Conservation (phyloP, 163 green algal species). For the Smithsoniella earleae region DNA sequence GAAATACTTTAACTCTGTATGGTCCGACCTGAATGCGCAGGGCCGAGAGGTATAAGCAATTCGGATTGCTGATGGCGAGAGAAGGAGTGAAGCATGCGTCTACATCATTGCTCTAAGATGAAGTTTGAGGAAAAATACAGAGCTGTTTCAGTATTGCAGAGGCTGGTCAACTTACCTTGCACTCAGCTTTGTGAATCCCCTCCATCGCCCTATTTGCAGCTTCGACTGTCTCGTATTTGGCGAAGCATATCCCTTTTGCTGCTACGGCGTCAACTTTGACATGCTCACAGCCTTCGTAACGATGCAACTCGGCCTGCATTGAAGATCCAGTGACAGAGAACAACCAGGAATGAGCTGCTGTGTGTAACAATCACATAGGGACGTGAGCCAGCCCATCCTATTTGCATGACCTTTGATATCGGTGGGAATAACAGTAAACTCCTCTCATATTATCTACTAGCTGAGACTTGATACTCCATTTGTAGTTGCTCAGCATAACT, state of each 20-base stretch:
- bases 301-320: not conserved
- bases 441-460: no score
- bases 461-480: no score
- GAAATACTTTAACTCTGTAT: not conserved
- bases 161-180: not conserved
- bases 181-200: not conserved
- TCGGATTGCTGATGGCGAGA: not conserved
- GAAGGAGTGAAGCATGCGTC: no score
- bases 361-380: no score
- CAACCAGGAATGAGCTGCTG: no score
- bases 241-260: not conserved
- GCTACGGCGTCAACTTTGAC: not conserved
- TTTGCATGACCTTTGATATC: no score
- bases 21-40: not conserved
- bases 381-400: no score
- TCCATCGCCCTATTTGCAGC: not conserved
- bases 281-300: not conserved
- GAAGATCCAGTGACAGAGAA: no score
- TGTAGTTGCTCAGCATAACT: no score
- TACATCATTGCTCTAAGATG: not conserved
- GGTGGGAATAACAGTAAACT: no score
- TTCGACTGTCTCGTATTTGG: not conserved
- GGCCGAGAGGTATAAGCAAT: not conserved
- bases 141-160: not conserved
- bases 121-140: not conserved